Evolutionary conservation across 1,284 basidiomycete genomes (phyloP).

Genomic region (Sparassis latifolia): DNA sequence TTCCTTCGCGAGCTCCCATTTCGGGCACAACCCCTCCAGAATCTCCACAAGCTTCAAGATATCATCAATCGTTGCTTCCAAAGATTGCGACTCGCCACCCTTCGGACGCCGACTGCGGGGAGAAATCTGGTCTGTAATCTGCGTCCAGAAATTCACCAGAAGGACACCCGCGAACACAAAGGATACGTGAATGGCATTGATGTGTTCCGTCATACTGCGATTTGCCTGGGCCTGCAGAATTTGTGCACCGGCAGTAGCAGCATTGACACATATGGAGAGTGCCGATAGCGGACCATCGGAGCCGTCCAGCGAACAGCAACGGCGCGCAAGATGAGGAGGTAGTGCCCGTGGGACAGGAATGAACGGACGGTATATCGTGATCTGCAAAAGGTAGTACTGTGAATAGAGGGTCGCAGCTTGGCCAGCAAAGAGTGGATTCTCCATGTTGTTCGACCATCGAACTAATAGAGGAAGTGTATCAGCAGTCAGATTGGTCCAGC

Average conservation of each 20-base stretch:
- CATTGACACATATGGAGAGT: conserved; percentile 59
- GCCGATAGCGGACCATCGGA: conserved; percentile 38
- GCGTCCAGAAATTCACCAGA: conserved; percentile 24
- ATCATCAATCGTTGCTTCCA: conserved; percentile 20
- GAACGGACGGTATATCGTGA: conserved; percentile 75
- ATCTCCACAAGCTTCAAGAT: conserved; percentile 18
- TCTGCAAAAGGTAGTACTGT: conserved; percentile 64
- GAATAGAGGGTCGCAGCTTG: conserved; percentile 67
- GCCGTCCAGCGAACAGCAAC: conserved; percentile 12
- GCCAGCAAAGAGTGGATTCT: conserved; percentile 40
- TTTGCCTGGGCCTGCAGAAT: conserved; percentile 40
- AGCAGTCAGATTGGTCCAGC: too few relatives aligned
- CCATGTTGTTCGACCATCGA: conserved; percentile 51
- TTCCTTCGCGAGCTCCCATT: conserved; percentile 24
- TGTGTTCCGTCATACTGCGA: conserved; percentile 5
- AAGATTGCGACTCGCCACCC: conserved; percentile 12
- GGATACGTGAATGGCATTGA: conserved; percentile 22
- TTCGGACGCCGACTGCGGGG: conserved; percentile 1
- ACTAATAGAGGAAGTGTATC: conserved; percentile 33
- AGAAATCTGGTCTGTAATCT: conserved; percentile 14
- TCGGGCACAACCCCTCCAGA: conserved; percentile 20
- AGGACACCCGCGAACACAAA: conserved; percentile 23
- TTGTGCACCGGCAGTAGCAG: conserved; percentile 55
- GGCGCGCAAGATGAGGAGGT: conserved; percentile 9
- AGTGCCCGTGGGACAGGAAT: conserved; percentile 34